Base-by-base conservation (phyloP, 2,329 filamentous ascomycete genomes). In the Bipolaris cookei region DNA sequence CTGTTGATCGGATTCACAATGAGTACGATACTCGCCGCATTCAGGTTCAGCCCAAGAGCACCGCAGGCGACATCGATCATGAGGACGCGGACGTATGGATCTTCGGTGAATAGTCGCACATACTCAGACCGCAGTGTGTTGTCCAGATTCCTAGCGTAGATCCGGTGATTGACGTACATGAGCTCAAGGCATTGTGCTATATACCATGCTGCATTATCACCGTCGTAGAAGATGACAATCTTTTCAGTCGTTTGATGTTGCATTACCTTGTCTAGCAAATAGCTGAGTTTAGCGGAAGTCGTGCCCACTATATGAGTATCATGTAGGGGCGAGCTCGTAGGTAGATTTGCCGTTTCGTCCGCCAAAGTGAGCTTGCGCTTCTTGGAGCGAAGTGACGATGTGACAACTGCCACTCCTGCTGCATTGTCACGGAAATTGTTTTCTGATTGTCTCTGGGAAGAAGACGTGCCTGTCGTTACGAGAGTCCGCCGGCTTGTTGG, bases 21-120 rank as follows among this genome's bases (percentile, higher is more conserved):
- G 76, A 92, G 96, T 8, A 98, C 88, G 2, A 94, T 82, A 4
- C 90, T 95, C 1, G 93, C 93, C 10, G 86, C 87, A 49, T 88
- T 88, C 74, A 97, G 87, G 71, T 97, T 93, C 0, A 98, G 82
- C 0, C 94, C 94, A 59, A 93, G 91, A 0, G 93, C 91, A 28
- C 93, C 93, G 71, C 95, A 91, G 1, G 86, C 86, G n/a, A 97
- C 85, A 69, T 97, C 92, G 89, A 97, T 97, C 1, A 97, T 82
- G 2, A 97, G 79, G 0, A 97, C 91, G 5, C 91, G 85, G 53
- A 93, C 87, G 6, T 84, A 83, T 0, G 83, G 77, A 16, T 86
- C 87, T 39, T 88, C 79, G 61, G 93, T 91, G 76, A 97, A 97
- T 0, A 88, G 84, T 0, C 87, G 85, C 0, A 97, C 85, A 68